Evolutionary conservation across 306 rosid genomes (phyloP), one percentile per base, ranked within the genome.

Genomic region (Luffa acutangula): DNA sequence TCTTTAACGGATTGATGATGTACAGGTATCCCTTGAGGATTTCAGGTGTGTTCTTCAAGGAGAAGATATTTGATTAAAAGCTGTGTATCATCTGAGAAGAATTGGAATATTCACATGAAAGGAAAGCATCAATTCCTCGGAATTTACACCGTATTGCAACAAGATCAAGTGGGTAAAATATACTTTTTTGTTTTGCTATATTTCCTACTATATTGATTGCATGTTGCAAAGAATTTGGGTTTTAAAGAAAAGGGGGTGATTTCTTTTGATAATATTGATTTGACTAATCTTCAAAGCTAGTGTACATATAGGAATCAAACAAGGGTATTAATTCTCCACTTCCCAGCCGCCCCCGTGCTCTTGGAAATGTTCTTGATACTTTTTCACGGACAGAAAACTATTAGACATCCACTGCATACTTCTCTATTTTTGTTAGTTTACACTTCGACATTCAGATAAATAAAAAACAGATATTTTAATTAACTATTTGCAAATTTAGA

Each of bases 51-150:
- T 45, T 71, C 54, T 70, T 71, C 60, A 48, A 73, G 78, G 60
- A 73, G 60, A 73, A 71, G 57, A 71, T 48, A 4, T 73, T 73
- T 73, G 60, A 73, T 73, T 34, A 13, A 73, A 73, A 73, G 31
- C 60, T 15, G 14, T 48, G 60, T 25, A 31, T 72, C 42, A 36
- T 36, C 72, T 65, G 45, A 65, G 72, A 65, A 65, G 25, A 65
- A 65, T 18, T 65, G 48, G 60, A 49, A 73, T 33, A 73, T 31
- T 33, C 58, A 73, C 60, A 48, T 49, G 59, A 73, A 10, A 73
- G 78, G 36, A 71, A 64, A 14, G 60, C 43, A 51, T 31, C n/a
- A 17, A 73, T 31, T 48, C 78, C 78, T 49, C 21, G 43, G 78
- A 73, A 73, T 73, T 49, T 31, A 33, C 59, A 49, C 76, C 5